Base-by-base conservation (phyloP, 306 rosid genomes). In the Dalbergia cochinchinensis region DNA sequence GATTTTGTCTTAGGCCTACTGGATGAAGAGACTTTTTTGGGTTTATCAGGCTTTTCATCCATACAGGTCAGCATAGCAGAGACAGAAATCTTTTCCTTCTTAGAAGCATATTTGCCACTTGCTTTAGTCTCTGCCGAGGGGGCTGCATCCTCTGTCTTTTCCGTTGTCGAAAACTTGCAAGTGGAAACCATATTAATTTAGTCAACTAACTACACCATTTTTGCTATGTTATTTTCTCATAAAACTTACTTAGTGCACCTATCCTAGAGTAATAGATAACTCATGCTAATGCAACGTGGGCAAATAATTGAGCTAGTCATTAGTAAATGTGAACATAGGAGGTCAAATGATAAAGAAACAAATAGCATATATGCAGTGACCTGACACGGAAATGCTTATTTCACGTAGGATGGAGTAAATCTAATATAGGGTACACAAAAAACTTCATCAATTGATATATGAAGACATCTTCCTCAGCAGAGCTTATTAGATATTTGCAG, bases 1-100 rank as follows among this genome's bases (percentile, higher is more conserved):
- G 82, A 35, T 82, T 88, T 90, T 22, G 86, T 48, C 85, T 77
- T 82, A 8, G 87, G 79, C 71, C 77, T 86, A 55, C n/a, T 60
- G 59, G 88, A 81, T 7, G 92, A 78, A 66, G 88, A 8, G 16
- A 66, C 81, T 26, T 77, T 83, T 53, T 77, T 77, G 45, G 86
- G 86, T 82, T 70, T 82, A 34, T 77, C 82, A 71, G 78, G 79
- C 58, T 77, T 83, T 73, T 77, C 82, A 63, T 82, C 86, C 86
- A 82, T 82, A 42, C 61, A 62, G 16, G 82, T 82, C 42, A 82
- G 78, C 78, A 82, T 70, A 19, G 85, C 85, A 63, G 82, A 82
- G 68, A 77, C 82, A 8, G 82, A 82, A 44, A 77, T 7, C 19
- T 76, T 82, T 63, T 71, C 85, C 71, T 82, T 82, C 82, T 82